Evolutionary conservation across 768 basidiomycete species (phyloP), one percentile per base, ranked within the genome.

Genomic region (Boletus barrowsii): DNA sequence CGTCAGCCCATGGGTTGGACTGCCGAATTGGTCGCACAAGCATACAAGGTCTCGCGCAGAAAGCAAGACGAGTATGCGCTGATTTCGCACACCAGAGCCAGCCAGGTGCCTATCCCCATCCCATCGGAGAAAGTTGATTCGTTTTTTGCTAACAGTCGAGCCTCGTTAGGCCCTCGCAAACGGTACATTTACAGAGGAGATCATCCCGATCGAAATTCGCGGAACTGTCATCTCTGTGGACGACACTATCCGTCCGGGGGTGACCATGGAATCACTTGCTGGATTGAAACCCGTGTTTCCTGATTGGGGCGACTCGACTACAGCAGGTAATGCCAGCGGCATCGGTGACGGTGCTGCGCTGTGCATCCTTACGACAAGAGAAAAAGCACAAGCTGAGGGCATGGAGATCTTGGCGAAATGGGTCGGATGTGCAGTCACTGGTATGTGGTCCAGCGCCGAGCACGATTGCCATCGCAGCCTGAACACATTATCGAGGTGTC

Each of bases 1-100:
- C 33, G 22, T 14, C 56, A 92, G 88, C 87, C 90, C 11, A 94
- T 94, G 93, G 93, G 93, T 47, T 99, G 92, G 92, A 94, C 92
- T 2, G 90, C 90, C 5, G 92, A 94, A 70, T 86, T 90, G 84
- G 90, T 93, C 20, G 90, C 92, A n/a, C 70, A 86, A 62, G 75
- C 80, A 9, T 94, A 84, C 73, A 79, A 83, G n/a, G 71, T 94
- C 54, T 77, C 90, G 5, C 86, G 95, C 35, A 74, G 84, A 65
- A 86, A 79, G 61, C 95, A 98, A 71, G 96, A 98, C 68, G 80
- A 90, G 51, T 95, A 91, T 66, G 95, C 95, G 0, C 78, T 91
- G 49, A 83, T 90, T 49, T 95, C 92, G 9, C 94, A 95, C 69
- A 84, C 80, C 36, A 84, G 93, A 64, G 93, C 93, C 20, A 79